Base-by-base conservation (phyloP, 2,329 filamentous ascomycete genomes). In the Talaromyces sp. region DNA sequence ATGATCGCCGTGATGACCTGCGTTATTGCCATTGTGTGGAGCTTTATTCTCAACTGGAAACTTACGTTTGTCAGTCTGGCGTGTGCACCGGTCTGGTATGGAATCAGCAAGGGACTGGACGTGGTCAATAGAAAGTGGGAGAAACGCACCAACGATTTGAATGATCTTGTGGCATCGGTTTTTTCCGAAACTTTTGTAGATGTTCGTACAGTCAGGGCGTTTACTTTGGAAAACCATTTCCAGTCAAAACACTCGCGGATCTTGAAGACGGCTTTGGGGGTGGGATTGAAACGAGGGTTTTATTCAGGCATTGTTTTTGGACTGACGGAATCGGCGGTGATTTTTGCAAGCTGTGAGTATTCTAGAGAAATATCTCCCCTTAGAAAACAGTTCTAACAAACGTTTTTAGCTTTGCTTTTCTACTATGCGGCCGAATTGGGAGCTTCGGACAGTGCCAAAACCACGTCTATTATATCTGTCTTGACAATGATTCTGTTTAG, bases 401-500 rank as follows among this genome's bases (percentile, higher is more conserved):
- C 19, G 43, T 27, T 27, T 61, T 19, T 54, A 69, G 90, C 91
- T 0, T 77, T 96, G 3, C 84, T 96, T 10, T 95, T 96, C 71
- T 96, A 89, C 76, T 96, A 93, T 69, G 91, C 89, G 2, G 85
- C 87, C 0, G 76, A 83, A 0, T 79, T 96, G 11, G 81, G 90
- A 6, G 79, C 81, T 0, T 72, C 75, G 50, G 69, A 77, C 10
- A 74, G 82, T 43, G 74, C 77, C 65, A 80, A 78, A 0, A 82
- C 88, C 0, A 79, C 82, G 1, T 77, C 82, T 1, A 83, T 95
- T 19, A 77, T 96, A 29, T 85, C 88, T 62, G 89, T 95, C 0
- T 87, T 95, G 67, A 89, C 92, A 35, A 81, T 96, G 58, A 81
- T 98, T 1, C 82, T 96, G n/a, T 90, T 97, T 70, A 88, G 89